Evolutionary conservation across 169 alveolate species (phyloP).

Genomic region (Fabrea salina): DNA sequence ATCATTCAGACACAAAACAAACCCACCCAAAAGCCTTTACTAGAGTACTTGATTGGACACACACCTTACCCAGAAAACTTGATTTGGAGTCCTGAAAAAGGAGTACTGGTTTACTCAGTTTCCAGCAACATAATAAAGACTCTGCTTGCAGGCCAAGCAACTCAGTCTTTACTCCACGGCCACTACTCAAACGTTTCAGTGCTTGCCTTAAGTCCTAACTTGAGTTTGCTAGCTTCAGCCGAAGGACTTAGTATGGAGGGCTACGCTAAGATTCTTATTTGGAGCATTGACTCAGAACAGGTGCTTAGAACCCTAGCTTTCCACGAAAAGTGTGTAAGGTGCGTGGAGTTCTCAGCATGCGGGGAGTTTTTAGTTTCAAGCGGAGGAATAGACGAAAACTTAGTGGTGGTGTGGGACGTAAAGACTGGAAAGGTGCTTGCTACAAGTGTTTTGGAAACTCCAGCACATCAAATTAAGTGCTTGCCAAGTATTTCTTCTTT

Average conservation of each 20-base stretch:
- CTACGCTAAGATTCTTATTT: neutral
- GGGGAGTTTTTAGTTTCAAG: neutral
- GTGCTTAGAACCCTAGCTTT: neutral
- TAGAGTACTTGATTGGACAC: neutral
- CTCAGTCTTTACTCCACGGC: neutral
- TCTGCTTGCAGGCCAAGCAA: neutral
- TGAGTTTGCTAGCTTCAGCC: neutral
- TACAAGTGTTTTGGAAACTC: neutral
- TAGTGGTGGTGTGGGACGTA: conserved; percentile 16
- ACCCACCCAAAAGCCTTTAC: neutral
- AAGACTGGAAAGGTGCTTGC: neutral
- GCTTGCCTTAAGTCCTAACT: conserved; percentile 4
- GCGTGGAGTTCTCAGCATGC: neutral
- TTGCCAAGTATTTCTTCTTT: neutral
- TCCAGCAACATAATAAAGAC: neutral
- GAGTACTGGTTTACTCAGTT: neutral
- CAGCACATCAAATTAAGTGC: neutral
- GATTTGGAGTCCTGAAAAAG: neutral
- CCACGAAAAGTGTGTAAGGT: neutral
- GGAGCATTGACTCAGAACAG: neutral
- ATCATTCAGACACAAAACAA: neutral
- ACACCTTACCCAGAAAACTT: neutral
- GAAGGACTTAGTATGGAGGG: neutral
- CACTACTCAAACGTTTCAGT: neutral
- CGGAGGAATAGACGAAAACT: neutral